Base-by-base conservation (phyloP, 169 alveolate species). In the Condylostoma magnum region DNA sequence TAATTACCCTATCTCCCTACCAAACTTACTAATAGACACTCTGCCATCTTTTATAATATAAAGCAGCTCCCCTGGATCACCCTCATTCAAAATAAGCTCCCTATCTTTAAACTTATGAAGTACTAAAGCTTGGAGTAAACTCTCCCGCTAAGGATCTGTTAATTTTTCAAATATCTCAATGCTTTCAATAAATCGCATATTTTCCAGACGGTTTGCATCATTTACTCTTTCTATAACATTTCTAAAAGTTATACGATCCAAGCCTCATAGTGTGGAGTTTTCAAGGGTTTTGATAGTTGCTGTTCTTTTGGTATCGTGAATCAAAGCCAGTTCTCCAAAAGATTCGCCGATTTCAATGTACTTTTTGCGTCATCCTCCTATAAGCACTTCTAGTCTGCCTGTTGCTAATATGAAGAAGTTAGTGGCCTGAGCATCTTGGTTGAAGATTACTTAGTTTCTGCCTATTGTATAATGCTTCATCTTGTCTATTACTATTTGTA, bases 281-380 rank as follows among this genome's bases (percentile, higher is more conserved):
- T 72, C 76, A 20, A 43, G 52, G 6, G 91, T 79, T 20, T 66
- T 79, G 18, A 84, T 79, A 0, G 90, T 79, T 18, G 90, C 93
- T 10, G 77, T 67, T 76, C 95, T 75, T n/a, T 86, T 85, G 20
- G 85, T 86, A 31, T 76, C 80, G 67, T 90, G 73, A 22, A 90
- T 70, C 36, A 90, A 75, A 20, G 95, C 91, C 1, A 87, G 79
- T 48, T 90, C 95, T 12, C 95, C 95, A 33, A 90, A 86, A 15
- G 50, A 54, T 48, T 79, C 86, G 4, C 90, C 89, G 50, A 36
- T 55, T 6, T 69, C 58, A 1, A 90, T 76, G 38, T 58, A 30
- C 28, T 47, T 67, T 46, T 60, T 70, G n/a, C 37, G 28, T 25
- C 69, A 79, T 0, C 74, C 82, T 38, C 78, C 78, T 25, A 78